Conservation (phyloP, 2,329 filamentous ascomycete species). For the Podosphaera aphanis region DNA sequence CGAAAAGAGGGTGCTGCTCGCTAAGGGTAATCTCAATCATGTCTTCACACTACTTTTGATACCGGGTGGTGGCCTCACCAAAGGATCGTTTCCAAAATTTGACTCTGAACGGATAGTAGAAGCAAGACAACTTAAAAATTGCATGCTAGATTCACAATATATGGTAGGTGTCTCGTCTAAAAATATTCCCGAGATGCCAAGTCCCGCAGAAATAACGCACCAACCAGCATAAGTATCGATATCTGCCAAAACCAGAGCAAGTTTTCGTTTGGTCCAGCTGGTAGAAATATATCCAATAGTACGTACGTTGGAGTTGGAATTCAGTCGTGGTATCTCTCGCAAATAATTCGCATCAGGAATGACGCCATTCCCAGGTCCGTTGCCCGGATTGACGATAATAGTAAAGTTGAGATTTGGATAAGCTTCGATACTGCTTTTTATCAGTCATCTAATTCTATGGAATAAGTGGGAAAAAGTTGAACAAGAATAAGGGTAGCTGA, state of each 20-base stretch:
- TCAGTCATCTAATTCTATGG: not conserved
- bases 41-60: not conserved
- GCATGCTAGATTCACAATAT: slow-evolving; percentile 15
- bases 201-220: slow-evolving; percentile 17
- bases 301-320: slow-evolving; percentile 18
- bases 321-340: slow-evolving; percentile 17
- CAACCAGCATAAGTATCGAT: slow-evolving; percentile 22
- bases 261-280: slow-evolving; percentile 13
- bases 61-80: slow-evolving; percentile 13
- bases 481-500: not conserved
- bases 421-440: slow-evolving; percentile 2
- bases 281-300: slow-evolving; percentile 21
- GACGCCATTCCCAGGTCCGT: slow-evolving; percentile 15
- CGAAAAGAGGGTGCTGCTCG: not conserved
- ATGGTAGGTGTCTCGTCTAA: slow-evolving; percentile 22
- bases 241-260: slow-evolving; percentile 16
- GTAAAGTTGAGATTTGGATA: slow-evolving; percentile 12
- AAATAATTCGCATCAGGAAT: slow-evolving; percentile 17
- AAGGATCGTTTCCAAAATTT: slow-evolving; percentile 17
- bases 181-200: slow-evolving; percentile 23
- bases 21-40: not conserved
- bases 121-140: slow-evolving; percentile 17
- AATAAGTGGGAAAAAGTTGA: slow-evolving; percentile 3
- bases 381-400: slow-evolving; percentile 13
- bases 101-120: slow-evolving; percentile 14